Conservation (phyloP, 305 asterid species). For the Solanum hybrid region DNA sequence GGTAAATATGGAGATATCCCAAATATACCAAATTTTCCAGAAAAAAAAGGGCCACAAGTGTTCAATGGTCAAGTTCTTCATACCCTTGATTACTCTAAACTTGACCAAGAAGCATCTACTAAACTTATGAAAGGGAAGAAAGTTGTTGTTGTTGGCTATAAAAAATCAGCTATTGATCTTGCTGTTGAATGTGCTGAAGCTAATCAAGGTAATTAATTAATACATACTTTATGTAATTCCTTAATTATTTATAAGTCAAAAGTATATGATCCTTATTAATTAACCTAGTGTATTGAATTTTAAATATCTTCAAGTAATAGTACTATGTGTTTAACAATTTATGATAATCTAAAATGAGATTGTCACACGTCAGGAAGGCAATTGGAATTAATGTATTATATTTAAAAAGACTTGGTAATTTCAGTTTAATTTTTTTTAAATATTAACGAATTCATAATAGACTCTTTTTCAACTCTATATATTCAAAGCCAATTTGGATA, state of each 20-base stretch:
- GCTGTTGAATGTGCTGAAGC: constrained; percentile 86
- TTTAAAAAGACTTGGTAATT: background rate
- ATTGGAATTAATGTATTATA: background rate
- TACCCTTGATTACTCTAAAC: constrained; percentile 68
- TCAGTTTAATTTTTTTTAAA: background rate
- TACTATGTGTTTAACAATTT: background rate
- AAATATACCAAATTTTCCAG: constrained; percentile 46
- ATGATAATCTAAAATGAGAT: background rate
- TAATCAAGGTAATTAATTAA: constrained; percentile 55
- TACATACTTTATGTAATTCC: background rate
- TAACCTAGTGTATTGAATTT: background rate
- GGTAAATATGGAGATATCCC: constrained; percentile 88
- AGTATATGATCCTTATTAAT: background rate
- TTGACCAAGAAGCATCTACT: constrained; percentile 41
- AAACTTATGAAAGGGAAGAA: constrained; percentile 44
- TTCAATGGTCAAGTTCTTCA: constrained; percentile 65
- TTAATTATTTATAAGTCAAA: background rate
- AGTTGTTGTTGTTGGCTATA: constrained; percentile 71
- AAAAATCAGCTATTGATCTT: constrained; percentile 79
- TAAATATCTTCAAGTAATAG: background rate
- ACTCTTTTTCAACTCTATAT: background rate
- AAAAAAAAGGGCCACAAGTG: constrained; percentile 56
- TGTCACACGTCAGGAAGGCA: background rate
- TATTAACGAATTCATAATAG: background rate
- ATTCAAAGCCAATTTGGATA: background rate